Evolutionary conservation across 352 stramenopile genomes (phyloP).

Genomic region (Phytophthora fragariae): DNA sequence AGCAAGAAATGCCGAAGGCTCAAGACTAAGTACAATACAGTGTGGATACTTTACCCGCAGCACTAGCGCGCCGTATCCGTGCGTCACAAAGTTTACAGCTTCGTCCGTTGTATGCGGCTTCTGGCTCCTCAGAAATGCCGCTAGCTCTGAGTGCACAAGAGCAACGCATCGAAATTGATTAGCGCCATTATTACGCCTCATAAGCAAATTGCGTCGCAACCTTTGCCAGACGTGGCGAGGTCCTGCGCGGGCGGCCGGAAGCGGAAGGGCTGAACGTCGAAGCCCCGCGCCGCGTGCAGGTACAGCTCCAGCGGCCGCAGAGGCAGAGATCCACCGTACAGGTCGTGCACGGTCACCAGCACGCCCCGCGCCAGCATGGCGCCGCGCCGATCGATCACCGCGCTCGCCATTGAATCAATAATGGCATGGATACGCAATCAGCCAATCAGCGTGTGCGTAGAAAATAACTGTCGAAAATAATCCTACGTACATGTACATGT

Average conservation of each 20-base stretch:
- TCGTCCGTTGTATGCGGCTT: slow-evolving; percentile 72
- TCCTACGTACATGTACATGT: too few relatives aligned
- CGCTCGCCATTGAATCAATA: slow-evolving; percentile 46
- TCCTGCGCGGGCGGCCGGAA: slow-evolving; percentile 46
- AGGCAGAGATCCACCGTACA: slow-evolving; percentile 57
- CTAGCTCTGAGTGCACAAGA: slow-evolving; percentile 37
- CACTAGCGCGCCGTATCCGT: slow-evolving; percentile 76
- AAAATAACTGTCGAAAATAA: too few relatives aligned
- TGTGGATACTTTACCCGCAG: slow-evolving; percentile 45
- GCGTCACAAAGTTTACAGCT: slow-evolving; percentile 73
- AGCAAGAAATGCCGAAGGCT: neutral
- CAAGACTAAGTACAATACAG: neutral
- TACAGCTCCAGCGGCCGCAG: slow-evolving; percentile 35
- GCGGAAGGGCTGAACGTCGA: neutral
- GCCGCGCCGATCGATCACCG: slow-evolving; percentile 53
- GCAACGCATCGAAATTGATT: neutral
- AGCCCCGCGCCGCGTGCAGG: slow-evolving; percentile 18
- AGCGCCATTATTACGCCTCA: neutral
- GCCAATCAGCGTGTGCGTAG: too few relatives aligned
- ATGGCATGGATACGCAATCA: too few relatives aligned
- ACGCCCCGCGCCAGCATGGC: slow-evolving; percentile 54
- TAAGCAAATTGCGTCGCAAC: slow-evolving; percentile 30
- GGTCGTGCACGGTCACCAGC: slow-evolving; percentile 71
- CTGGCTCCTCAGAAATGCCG: slow-evolving; percentile 56
- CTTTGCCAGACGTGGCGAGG: slow-evolving; percentile 49